These are phyloP conservation scores for Aspergillus tamarii DNA, from an alignment of 2,329 filamentous ascomycete species.

Conservation along the genomic window DNA sequence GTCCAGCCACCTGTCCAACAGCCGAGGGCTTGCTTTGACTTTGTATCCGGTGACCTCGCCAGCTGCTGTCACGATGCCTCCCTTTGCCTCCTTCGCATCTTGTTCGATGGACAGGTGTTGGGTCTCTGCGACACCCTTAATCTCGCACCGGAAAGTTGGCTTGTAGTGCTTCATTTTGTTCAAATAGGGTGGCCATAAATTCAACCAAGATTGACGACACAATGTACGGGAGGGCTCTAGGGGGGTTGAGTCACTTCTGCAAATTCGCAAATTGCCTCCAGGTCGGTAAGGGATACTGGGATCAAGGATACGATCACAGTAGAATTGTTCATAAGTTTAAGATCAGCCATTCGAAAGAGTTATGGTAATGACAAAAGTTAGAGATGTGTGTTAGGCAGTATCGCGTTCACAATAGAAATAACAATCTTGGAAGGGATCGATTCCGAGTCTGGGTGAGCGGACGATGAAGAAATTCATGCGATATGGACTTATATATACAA, in stretches of 20 bases:
- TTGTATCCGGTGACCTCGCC: neutral
- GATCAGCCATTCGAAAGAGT: neutral
- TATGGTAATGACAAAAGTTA: neutral
- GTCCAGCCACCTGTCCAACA: conserved; percentile 28
- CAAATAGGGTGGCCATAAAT: neutral
- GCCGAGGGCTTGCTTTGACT: conserved; percentile 16
- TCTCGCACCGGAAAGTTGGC: neutral
- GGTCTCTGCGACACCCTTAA: neutral
- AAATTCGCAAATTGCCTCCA: neutral
- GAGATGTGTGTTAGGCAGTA: neutral
- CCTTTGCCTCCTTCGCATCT: neutral
- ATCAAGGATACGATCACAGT: neutral
- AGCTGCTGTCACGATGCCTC: neutral
- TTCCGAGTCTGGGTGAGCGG: neutral
- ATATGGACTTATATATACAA: neutral
- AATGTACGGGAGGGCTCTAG: neutral
- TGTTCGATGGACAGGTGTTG: neutral
- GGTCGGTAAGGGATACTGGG: neutral
- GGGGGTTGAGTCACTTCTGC: neutral
- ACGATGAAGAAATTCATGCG: neutral
- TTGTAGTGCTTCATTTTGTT: neutral
- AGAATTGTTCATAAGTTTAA: neutral
- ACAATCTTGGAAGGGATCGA: neutral
- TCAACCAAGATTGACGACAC: neutral
- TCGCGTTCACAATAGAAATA: neutral